Base-by-base conservation (phyloP, 1,284 basidiomycete species). In the Meripilus lineatus region DNA sequence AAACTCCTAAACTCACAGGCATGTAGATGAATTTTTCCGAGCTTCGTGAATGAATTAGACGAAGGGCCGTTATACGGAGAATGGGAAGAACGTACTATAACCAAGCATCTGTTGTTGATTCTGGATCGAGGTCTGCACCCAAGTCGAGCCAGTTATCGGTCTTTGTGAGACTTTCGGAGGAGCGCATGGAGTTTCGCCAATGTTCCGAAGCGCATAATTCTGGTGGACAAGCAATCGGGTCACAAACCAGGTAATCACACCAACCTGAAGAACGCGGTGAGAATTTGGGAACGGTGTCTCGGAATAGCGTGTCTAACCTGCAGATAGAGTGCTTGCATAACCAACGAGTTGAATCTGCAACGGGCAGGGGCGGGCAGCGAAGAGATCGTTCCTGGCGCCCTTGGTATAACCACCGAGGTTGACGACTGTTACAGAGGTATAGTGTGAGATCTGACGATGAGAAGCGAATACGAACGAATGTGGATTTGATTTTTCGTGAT, bases 321-420 rank as follows among this genome's bases (percentile, higher is more conserved):
- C 71, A 5, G 69, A 72, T 37, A 81, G 57, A 13, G 77, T 77
- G 5, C 80, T 78, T 2, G 80, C 75, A 52, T 71, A 77, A 13
- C 75, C 75, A 67, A 78, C 77, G 32, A 79, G 68, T 45, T 77
- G 75, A 52, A 81, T 67, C 58, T 82, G 78, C 7, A 82, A 61
- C 0, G 80, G 79, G 45, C 70, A 72, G 13, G 78, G 74, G 22
- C 79, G 64, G 1, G 72, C 73, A 6, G 79, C 80, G 48, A 82
- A 82, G 11, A 82, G 67, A 49, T 82, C 79, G 52, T 81, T 83
- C 40, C 71, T 62, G 3, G 79, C 75, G 8, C 78, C 80, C 57
- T 80, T 81, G n/a, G 79, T 82, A 51, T 82, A 82, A 3, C 79
- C 80, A 17, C 77, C 79, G 3, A 80, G 58, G 49, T 80, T 78